Base-by-base conservation (phyloP, 2,329 filamentous ascomycete species). In the Hypoxylon sp. region DNA sequence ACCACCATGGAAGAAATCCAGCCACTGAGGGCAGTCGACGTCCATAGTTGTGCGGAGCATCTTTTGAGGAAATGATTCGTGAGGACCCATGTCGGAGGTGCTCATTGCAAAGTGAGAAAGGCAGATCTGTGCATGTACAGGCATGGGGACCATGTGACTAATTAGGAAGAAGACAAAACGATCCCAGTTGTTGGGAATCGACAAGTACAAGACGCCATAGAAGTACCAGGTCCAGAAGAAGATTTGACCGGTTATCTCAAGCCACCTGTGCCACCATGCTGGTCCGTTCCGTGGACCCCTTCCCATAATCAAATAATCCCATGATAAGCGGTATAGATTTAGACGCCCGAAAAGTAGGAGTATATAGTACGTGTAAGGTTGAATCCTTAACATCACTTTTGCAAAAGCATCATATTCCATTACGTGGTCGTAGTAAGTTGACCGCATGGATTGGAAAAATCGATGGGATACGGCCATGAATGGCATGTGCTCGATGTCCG, bases 11-110 rank as follows among this genome's bases (percentile, higher is more conserved):
- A 97, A 88, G 77, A 94, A 97, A 77, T 97, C 94, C 11, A 97
- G 84, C 94, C 94, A 97, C 11, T 87, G 84, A 0, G 94, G 93
- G 76, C 94, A 97, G 77, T 96, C 93, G 22, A 97, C 90, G 71
- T 97, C 94, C 94, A 97, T 97, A 11, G 94, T 97, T 0, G 94
- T 97, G 73, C 94, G 90, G 50, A 97, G 85, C 91, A 97, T 96
- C 79, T 91, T 92, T 80, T 97, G 94, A 0, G 94, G 90, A 79
- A 97, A 97, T 0, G 92, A 96, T 78, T 97, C 94, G 57, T 90
- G 85, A 1, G 92, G 89, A 0, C 94, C 94, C 11, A 97, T 85
- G 74, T 97, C 93, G 10, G 92, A 87, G 0, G 94, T 97, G 74
- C 92, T 95, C 94, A 97, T 97, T 72, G 93, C 93, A 80, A 97